A percentile compares a stretch with the other conserved stretches of the same genome.
These are phyloP conservation scores for Micractinium conductrix DNA, from an alignment of 139 green algal species.

Conservation along the genomic window DNA sequence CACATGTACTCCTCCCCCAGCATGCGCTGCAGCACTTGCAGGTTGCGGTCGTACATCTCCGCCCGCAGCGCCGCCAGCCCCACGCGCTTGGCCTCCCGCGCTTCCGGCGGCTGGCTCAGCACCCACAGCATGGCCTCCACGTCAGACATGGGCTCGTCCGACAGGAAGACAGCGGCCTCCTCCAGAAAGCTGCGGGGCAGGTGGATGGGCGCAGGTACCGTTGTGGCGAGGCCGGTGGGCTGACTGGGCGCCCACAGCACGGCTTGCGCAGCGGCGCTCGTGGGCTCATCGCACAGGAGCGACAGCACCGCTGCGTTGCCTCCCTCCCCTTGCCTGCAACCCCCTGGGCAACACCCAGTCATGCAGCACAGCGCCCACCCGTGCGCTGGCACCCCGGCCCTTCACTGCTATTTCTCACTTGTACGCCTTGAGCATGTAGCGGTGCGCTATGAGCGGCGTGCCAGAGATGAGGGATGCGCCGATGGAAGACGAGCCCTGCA, in stretches of 20 bases:
- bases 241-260: background rate
- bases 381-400: too few relatives aligned
- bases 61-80: constrained; percentile 34
- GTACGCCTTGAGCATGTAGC: constrained; percentile 39
- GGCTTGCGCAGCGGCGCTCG: background rate
- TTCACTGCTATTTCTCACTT: background rate
- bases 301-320: too few relatives aligned
- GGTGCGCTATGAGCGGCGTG: constrained; percentile 45
- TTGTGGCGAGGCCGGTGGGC: background rate
- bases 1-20: constrained; percentile 52
- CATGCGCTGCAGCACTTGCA: constrained; percentile 47
- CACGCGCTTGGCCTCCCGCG: constrained; percentile 26
- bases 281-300: background rate
- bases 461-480: constrained; percentile 40
- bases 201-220: background rate
- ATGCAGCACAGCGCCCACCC: too few relatives aligned
- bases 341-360: too few relatives aligned
- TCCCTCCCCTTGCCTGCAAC: too few relatives aligned
- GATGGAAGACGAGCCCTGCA: constrained; percentile 44
- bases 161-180: constrained; percentile 34
- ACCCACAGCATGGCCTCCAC: constrained; percentile 45
- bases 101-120: background rate
- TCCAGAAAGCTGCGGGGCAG: constrained; percentile 42
- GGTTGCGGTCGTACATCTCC: constrained; percentile 49
- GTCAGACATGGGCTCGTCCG: constrained; percentile 26